Base-by-base conservation (phyloP, 768 basidiomycete genomes). In the Ephemerocybe angulata region DNA sequence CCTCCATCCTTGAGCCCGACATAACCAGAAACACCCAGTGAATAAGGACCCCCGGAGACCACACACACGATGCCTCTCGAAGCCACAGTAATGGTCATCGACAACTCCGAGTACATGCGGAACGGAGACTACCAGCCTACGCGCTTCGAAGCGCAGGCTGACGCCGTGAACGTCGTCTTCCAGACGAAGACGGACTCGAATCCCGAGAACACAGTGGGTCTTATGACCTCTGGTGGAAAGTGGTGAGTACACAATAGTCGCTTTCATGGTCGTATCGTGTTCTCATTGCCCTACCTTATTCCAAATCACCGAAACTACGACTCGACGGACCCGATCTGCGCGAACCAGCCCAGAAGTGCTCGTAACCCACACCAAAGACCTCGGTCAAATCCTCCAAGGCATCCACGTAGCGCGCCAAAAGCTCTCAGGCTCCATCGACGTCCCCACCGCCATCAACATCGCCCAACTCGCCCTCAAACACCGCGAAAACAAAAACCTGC, bases 171-270 rank as follows among this genome's bases (percentile, higher is more conserved):
- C 54, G 83, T 86, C 54, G 80, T 98, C 63, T 94, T 97, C 70
- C 86, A 88, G 67, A 86, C 91, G 51, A 99, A 99, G 80, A 88
- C 88, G 62, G 88, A 92, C 67, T 88, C 93, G 24, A 98, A 99
- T 74, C 93, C 96, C 17, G 97, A 99, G 75, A 98, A 90, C 72
- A 93, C 93, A 11, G 95, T 98, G 38, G 97, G 97, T 4, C 75
- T 98, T 38, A 97, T 99, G 95, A 92, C 93, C 27, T 96, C 96
- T 93, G 96, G 93, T 13, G 90, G 93, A 53, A 97, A 97, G 71
- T 87, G 88, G 96, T 96, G 65, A 69, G 83, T 66, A 33, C n/a
- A n/a, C n/a, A n/a, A n/a, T n/a, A n/a, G n/a, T n/a, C n/a, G n/a
- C n/a, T n/a, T n/a, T n/a, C n/a, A n/a, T n/a, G n/a, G n/a, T n/a